phyloP scores from a whole-genome alignment of 179 eudicot genomes.

The Silene coronaria region DNA sequence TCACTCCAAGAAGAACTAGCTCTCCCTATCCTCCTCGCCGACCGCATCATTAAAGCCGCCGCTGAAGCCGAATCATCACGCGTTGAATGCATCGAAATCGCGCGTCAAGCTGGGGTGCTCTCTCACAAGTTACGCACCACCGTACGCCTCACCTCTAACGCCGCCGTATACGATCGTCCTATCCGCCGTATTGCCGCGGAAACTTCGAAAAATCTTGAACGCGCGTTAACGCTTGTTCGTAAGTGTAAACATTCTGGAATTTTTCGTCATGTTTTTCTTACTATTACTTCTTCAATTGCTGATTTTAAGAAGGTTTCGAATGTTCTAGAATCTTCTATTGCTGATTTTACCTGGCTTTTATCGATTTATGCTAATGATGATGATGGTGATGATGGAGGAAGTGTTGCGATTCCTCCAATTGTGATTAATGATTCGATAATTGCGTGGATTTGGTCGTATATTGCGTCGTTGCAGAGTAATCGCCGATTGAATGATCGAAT shows the following conservation, averaged over 20 bases:
- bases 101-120: slow-evolving; percentile 16
- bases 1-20: slow-evolving; percentile 24
- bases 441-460: slow-evolving; percentile 61
- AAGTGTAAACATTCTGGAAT: slow-evolving; percentile 44
- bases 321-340: slow-evolving; percentile 42
- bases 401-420: slow-evolving; percentile 46
- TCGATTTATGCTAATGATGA: slow-evolving; percentile 24
- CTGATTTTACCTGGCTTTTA: slow-evolving; percentile 43
- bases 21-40: slow-evolving; percentile 19
- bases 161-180: slow-evolving; percentile 53
- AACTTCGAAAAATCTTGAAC: slow-evolving; percentile 36
- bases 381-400: slow-evolving; percentile 34
- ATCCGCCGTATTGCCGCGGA: slow-evolving; percentile 44
- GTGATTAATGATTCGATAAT: slow-evolving; percentile 49
- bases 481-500: slow-evolving; percentile 32
- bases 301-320: slow-evolving; percentile 47
- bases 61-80: slow-evolving; percentile 26
- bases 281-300: slow-evolving; percentile 43
- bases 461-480: slow-evolving; percentile 40
- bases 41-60: slow-evolving; percentile 23
- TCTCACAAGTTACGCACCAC: slow-evolving; percentile 24
- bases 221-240: slow-evolving; percentile 42
- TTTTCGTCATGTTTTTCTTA: slow-evolving; percentile 36
- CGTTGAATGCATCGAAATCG: slow-evolving; percentile 19
- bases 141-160: slow-evolving; percentile 31